Percentiles rank a stretch among this genome's conserved stretches.
Evolutionary conservation across 441 rosid species (phyloP).

Genomic region (Adansonia grandidieri): DNA sequence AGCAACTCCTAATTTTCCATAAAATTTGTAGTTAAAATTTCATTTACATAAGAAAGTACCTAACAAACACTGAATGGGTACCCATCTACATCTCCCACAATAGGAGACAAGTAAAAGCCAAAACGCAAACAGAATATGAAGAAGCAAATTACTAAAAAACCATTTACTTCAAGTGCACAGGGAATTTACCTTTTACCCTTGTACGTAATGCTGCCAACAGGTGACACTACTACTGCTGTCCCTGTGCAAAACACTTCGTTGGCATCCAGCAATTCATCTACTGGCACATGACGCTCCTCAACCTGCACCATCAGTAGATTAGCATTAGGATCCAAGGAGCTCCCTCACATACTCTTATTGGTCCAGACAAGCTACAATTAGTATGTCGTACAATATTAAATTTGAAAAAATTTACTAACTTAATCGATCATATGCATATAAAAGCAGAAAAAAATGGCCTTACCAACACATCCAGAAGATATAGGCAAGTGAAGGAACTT

Average conservation of each 20-base stretch:
- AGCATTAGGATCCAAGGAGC: conserved; percentile 11
- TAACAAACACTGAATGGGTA: neutral
- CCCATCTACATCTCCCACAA: conserved; percentile 11
- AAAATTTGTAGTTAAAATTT: neutral
- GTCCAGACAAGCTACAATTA: conserved; percentile 6
- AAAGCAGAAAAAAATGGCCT: neutral
- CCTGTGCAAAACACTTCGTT: conserved; percentile 97
- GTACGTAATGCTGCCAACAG: conserved; percentile 90
- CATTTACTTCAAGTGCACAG: neutral
- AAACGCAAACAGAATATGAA: neutral
- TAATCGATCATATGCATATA: neutral
- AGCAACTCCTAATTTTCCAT: neutral
- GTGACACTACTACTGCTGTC: conserved; percentile 94
- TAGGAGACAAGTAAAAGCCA: neutral
- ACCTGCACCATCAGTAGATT: conserved; percentile 51
- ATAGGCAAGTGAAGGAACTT: neutral
- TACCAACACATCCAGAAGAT: neutral
- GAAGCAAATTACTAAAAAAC: neutral
- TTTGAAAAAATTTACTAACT: neutral
- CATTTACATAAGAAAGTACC: neutral
- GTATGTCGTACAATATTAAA: neutral
- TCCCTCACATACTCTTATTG: neutral
- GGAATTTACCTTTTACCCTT: conserved; percentile 64
- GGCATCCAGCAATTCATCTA: conserved; percentile 85
- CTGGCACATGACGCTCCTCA: conserved; percentile 67